These are phyloP conservation scores for Lodderomyces margitis DNA, from an alignment of 1,139 yeast genomes.

Conservation along the genomic window DNA sequence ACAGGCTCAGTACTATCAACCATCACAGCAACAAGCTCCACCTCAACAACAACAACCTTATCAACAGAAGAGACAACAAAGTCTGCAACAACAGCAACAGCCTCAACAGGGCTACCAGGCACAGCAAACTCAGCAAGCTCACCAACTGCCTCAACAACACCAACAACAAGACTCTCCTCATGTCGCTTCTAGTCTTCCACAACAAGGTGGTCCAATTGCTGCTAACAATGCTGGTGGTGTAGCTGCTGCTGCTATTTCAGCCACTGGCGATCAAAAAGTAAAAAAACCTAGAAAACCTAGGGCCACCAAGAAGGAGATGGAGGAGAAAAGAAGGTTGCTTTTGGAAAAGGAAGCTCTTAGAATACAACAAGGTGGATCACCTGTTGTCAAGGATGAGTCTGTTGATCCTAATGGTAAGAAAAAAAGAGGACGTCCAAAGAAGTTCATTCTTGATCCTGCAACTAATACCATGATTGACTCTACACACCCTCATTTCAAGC, in stretches of 20 bases:
- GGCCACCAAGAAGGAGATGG: slow-evolving; percentile 15
- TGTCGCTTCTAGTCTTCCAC: not conserved
- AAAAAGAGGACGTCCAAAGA: slow-evolving; percentile 47
- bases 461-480: slow-evolving; percentile 45
- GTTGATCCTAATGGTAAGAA: slow-evolving; percentile 24
- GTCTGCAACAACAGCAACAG: slow-evolving; percentile 6
- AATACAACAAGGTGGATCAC: slow-evolving; percentile 9
- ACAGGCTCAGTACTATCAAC: slow-evolving; percentile 15
- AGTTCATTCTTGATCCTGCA: slow-evolving; percentile 41
- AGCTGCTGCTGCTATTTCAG: slow-evolving; percentile 12
- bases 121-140: slow-evolving; percentile 12
- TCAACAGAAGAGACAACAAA: slow-evolving; percentile 12
- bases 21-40: slow-evolving; percentile 12
- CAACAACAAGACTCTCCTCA: slow-evolving; percentile 14
- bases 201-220: not conserved
- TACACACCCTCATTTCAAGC: slow-evolving; percentile 43
- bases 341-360: slow-evolving; percentile 10
- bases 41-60: slow-evolving; percentile 14
- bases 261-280: slow-evolving; percentile 13
- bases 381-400: slow-evolving; percentile 1
- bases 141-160: slow-evolving; percentile 15
- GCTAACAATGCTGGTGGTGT: slow-evolving; percentile 5
- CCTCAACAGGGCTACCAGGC: slow-evolving; percentile 10
- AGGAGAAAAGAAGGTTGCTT: slow-evolving; percentile 12
- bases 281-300: slow-evolving; percentile 33